Base-by-base conservation (phyloP, 1,284 basidiomycete species). In the Trametes polyzona region DNA sequence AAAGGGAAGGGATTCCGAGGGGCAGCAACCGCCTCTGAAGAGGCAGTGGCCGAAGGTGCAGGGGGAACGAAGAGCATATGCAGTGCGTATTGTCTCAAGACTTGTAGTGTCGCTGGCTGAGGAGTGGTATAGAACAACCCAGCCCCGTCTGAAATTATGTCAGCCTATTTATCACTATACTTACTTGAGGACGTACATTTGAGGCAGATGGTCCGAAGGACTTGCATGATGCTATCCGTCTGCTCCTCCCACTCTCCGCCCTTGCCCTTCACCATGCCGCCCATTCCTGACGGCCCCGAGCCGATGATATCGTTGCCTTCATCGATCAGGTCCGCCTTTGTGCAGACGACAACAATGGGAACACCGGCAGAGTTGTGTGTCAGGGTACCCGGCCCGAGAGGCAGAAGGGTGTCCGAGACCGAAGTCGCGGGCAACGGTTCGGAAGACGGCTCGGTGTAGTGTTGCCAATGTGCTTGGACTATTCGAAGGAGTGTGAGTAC, bases 201-300 rank as follows among this genome's bases (percentile, higher is more conserved):
- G 48, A 98, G 76, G 68, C 93, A 97, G 56, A 98, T 84, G 0
- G 94, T 94, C 27, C 96, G 84, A 50, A 99, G 79, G 21, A 94
- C 87, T 69, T 99, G 96, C 86, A 98, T 96, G 19, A 98, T 83
- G 50, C 92, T 92, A 72, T 99, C 96, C 46, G 95, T 96, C 65
- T 92, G 83, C 72, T 98, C 96, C 72, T 99, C 97, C 90, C 94
- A 96, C 66, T 92, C 90, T 11, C 84, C 89, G 0, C 90, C 90
- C 71, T 92, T 93, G 0, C 90, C 90, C 73, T 91, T 92, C 2
- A 91, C 88, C 86, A 92, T 92, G 12, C 83, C 83, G 17, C 88
- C 87, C 87, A 89, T 91, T 2, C 85, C 88, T 2, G 84, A 83
- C 3, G 83, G 74, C 26, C 88, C 88, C 11, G 85, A 83, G 23